Base-by-base conservation (phyloP, 2,329 filamentous ascomycete genomes). In the Colletotrichum eleusines region DNA sequence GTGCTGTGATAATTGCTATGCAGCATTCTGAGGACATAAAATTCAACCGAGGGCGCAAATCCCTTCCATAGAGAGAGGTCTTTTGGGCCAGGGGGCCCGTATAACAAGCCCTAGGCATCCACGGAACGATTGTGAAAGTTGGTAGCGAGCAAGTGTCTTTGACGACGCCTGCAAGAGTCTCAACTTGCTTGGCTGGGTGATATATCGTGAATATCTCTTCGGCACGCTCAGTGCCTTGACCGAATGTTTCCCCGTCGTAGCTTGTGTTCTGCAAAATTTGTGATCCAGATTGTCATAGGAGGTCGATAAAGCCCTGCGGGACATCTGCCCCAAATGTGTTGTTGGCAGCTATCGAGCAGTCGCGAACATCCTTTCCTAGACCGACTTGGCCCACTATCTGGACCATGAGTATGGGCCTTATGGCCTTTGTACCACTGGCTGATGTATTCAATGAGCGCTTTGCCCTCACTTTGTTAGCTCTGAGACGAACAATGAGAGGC, bases 131-230 rank as follows among this genome's bases (percentile, higher is more conserved):
- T 9, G 42, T 44, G 42, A 44, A 9, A 8, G 42, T n/a, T 8
- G 20, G 1, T 2, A 74, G 73, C 9, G 50, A 55, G 23, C 18
- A 28, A 12, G n/a, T 28, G n/a, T 53, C 59, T 54, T 59, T 63
- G 3, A 46, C 54, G 26, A 51, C 23, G 1, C 5, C 23, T 2
- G 66, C 66, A 1, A 64, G 42, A 7, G 7, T n/a, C 20, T 44
- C 42, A 5, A 64, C 33, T 11, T 59, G 57, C 1, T 4, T 28
- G 2, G 60, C 23, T 0, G 58, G 20, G 16, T 44, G 35, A 28
- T 48, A 48, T 3, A 46, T 38, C 2, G 42, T 63, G 54, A 64
- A 69, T 3, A 59, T 18, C 35, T 60, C 54, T 4, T 64, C 60
- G 4, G 60, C 26, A 7, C 6, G 11, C 8, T 44, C 33, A 1